phyloP scores from a whole-genome alignment of 768 basidiomycete genomes.

The Mycena belliarum region DNA sequence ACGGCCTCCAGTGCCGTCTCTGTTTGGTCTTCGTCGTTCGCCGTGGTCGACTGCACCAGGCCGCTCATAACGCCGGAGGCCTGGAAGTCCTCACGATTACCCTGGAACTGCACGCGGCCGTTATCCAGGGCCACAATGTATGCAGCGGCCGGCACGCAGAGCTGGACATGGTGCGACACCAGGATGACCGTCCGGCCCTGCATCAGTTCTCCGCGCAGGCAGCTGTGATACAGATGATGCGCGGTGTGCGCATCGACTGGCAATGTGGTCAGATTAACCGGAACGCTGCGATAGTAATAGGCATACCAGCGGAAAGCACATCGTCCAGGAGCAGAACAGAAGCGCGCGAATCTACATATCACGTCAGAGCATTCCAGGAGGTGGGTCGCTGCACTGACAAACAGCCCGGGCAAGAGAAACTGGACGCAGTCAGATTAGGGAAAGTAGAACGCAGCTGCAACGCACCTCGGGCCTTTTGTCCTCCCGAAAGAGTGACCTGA shows the following conservation, averaged over 20 bases:
- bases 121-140: conserved; percentile 86
- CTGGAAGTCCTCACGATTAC: conserved; percentile 63
- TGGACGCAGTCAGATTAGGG: conserved; percentile 21
- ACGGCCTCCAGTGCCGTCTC: conserved; percentile 38
- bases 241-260: conserved; percentile 92
- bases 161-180: conserved; percentile 93
- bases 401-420: conserved; percentile 83
- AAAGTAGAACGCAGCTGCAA: neutral
- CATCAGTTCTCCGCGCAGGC: conserved; percentile 83
- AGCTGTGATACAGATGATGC: conserved; percentile 81
- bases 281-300: neutral
- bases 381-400: conserved; percentile 30
- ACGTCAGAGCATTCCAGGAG: neutral
- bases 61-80: conserved; percentile 64
- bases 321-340: conserved; percentile 84
- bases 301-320: conserved; percentile 56
- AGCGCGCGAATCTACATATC: conserved; percentile 67
- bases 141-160: conserved; percentile 76
- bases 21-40: conserved; percentile 40
- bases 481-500: conserved; percentile 56
- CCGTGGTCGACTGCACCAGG: conserved; percentile 59
- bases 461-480: conserved; percentile 67
- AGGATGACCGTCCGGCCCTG: conserved; percentile 82
- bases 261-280: neutral
- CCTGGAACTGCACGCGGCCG: conserved; percentile 76